Conservation (phyloP, 176 grass and related monocot species). For the Musa troglodytarum region DNA sequence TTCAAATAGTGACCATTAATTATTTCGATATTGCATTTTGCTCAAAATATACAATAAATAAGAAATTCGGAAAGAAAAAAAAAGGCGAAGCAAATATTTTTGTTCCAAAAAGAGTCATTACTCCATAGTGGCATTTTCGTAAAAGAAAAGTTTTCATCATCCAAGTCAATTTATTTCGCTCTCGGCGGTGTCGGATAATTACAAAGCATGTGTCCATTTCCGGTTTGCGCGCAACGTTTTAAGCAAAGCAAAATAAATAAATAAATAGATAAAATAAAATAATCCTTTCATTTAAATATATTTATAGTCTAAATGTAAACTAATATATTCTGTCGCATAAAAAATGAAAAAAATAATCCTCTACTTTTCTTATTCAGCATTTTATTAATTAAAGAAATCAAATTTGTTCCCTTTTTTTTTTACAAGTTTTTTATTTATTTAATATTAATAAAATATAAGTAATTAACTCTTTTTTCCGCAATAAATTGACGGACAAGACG, state of each 20-base stretch:
- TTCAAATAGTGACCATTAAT: too few relatives aligned
- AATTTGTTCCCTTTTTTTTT: not conserved
- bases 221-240: conserved; percentile 3
- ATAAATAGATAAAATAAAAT: not conserved
- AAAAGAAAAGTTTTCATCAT: too few relatives aligned
- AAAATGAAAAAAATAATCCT: not conserved
- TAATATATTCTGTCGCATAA: not conserved
- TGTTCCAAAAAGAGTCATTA: too few relatives aligned
- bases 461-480: not conserved
- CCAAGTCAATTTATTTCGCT: too few relatives aligned
- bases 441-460: not conserved
- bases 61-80: too few relatives aligned
- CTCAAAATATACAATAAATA: too few relatives aligned
- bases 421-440: not conserved
- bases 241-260: not conserved
- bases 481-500: not conserved
- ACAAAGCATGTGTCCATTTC: not conserved
- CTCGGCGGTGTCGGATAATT: not conserved
- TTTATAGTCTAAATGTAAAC: not conserved
- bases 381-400: not conserved
- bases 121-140: too few relatives aligned
- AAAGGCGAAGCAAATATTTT: too few relatives aligned
- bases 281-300: not conserved
- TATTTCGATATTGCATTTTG: too few relatives aligned
- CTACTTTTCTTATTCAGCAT: not conserved